These are phyloP conservation scores for Dactylellina parvicollis DNA, from an alignment of 2,329 filamentous ascomycete species.

Conservation along the genomic window DNA sequence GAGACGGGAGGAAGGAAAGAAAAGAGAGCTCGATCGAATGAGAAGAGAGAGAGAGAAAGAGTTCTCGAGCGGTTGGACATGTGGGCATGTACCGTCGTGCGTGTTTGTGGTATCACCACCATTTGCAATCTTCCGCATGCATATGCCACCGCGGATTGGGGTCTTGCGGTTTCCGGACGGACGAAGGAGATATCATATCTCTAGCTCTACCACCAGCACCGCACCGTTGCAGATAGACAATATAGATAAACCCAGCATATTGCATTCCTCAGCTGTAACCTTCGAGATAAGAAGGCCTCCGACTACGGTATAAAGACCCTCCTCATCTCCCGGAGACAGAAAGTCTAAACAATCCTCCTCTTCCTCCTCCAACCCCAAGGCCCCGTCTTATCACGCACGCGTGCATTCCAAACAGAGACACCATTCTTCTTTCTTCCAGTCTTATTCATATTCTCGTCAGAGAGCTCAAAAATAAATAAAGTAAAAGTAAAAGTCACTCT, in stretches of 20 bases:
- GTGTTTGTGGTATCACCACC: constrained; percentile 27
- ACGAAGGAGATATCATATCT: background rate
- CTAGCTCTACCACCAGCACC: background rate
- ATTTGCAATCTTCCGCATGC: constrained; percentile 24
- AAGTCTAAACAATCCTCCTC: background rate
- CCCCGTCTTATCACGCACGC: constrained; percentile 31
- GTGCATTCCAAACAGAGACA: constrained; percentile 10
- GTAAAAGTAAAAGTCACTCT: too few relatives aligned
- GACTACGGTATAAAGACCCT: constrained; percentile 28
- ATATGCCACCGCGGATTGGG: background rate
- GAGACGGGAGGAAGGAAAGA: background rate
- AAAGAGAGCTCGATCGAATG: background rate
- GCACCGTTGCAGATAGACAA: background rate
- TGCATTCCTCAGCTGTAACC: constrained; percentile 1
- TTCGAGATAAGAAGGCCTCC: constrained; percentile 19
- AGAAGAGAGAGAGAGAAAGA: background rate
- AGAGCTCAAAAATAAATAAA: constrained; percentile 3
- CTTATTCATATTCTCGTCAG: background rate
- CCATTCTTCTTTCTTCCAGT: background rate
- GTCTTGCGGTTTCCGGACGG: constrained; percentile 18
- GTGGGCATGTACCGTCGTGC: background rate
- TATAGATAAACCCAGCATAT: background rate
- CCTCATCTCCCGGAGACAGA: constrained; percentile 2
- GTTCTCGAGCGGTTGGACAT: background rate
- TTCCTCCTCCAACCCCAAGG: background rate